These are phyloP conservation scores for Trichoderma brevicompactum DNA, from an alignment of 2,329 filamentous ascomycete genomes.

Conservation along the genomic window DNA sequence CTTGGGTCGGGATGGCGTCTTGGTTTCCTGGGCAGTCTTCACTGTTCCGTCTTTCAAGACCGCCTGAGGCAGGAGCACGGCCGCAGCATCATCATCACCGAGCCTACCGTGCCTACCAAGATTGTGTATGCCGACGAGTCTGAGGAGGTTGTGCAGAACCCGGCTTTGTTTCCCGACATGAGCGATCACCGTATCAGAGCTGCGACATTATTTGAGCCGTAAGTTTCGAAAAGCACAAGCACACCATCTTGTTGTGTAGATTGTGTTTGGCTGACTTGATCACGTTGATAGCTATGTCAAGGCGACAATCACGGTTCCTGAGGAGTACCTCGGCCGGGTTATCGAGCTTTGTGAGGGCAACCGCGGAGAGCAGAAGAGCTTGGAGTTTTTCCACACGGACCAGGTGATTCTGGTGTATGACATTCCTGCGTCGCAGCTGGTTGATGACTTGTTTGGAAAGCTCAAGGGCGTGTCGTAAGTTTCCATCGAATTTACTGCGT, in stretches of 20 bases:
- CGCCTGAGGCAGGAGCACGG: conserved; percentile 92
- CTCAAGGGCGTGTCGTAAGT: conserved; percentile 78
- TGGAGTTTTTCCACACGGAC: conserved; percentile 88
- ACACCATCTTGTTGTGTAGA: too few species aligned
- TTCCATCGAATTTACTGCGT: not conserved
- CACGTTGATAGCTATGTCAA: conserved; percentile 61
- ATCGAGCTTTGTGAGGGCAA: conserved; percentile 94
- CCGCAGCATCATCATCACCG: conserved; percentile 93
- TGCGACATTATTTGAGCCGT: conserved; percentile 57
- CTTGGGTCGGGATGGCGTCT: conserved; percentile 92
- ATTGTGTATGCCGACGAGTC: conserved; percentile 77
- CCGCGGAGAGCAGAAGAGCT: conserved; percentile 81
- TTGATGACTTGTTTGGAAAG: conserved; percentile 97
- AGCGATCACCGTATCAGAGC: conserved; percentile 54
- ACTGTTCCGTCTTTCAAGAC: conserved; percentile 99
- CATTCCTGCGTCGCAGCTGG: conserved; percentile 83
- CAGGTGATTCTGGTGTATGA: conserved; percentile 96
- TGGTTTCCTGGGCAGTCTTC: conserved; percentile 92
- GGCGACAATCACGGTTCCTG: conserved; percentile 86
- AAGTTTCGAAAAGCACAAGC: conserved; percentile 32
- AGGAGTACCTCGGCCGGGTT: conserved; percentile 90
- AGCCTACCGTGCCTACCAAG: conserved; percentile 91
- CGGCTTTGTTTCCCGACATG: conserved; percentile 80
- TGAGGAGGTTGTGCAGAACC: conserved; percentile 81
- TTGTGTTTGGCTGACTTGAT: not conserved